Evolutionary conservation across 257 asterid species (phyloP), one percentile per base, ranked within the genome.

Genomic region (Solanum pennellii): DNA sequence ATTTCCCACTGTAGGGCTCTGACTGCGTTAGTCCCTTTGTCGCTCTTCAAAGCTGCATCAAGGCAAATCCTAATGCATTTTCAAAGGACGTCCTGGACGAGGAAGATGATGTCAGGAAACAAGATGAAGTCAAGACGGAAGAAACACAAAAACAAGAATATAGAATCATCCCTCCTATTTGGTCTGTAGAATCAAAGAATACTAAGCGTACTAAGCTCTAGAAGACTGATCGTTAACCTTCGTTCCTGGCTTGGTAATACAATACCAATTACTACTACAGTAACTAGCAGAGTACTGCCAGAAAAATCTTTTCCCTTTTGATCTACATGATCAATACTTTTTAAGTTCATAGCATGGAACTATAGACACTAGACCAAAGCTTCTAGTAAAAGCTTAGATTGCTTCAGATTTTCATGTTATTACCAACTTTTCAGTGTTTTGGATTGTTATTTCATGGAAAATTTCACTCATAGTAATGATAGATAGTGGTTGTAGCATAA

Each of bases 21-120:
- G 98, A 95, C 74, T 97, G 98, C 6, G 97, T 97, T 84, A 49
- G 87, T 41, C 98, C 98, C 23, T 97, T 97, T 20, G 97, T 97
- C 87, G 96, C 95, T 82, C 93, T 97, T 71, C 99, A 95, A 92
- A 94, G 87, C 71, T 96, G 99, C 91, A 94, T 97, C 33, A 93
- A 95, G 88, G 92, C 89, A 7, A 94, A 95, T 75, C 98, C 99
- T 6, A 90, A 90, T 80, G 99, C 99, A 13, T 97, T 97, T 85
- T 90, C 98, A 5, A 91, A 92, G 83, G 98, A 97, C 75, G 84
- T 94, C 74, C 82, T 97, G 60, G 98, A 91, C 59, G 97, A 91
- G 1, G 93, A 90, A 10, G 89, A 41, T 47, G 93, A 86, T 12
- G 76, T 66, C 27, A 23, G 13, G 29, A 86, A 73, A 52, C 62